A percentile compares a stretch with the other conserved stretches of the same genome.
Conservation (phyloP, 169 alveolate species). For the Plasmodium vivax region DNA sequence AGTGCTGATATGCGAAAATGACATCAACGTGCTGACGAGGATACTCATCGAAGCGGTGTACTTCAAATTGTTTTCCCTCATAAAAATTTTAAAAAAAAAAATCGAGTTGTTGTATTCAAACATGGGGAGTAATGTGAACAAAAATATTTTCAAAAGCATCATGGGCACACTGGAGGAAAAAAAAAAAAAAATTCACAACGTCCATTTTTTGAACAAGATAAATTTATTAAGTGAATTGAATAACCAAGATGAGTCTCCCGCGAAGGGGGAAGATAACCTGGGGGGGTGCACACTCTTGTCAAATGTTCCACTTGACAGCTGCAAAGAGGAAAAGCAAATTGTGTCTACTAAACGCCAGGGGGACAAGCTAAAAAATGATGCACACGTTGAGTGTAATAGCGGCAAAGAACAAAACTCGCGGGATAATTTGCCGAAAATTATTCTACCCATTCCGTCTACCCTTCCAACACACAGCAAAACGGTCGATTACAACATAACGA, state of each 20-base stretch:
- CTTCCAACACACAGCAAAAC: not conserved
- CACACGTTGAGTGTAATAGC: not conserved
- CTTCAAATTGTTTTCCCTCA: conserved; percentile 49
- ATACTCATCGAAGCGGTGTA: conserved; percentile 68
- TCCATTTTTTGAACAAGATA: not conserved
- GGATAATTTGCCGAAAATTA: not conserved
- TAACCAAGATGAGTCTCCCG: not conserved
- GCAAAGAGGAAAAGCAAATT: not conserved
- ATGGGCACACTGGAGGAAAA: conserved; percentile 25
- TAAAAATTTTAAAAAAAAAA: conserved; percentile 47
- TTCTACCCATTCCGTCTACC: not conserved
- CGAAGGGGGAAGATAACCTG: not conserved
- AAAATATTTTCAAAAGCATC: conserved; percentile 38
- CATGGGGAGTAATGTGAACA: conserved; percentile 33
- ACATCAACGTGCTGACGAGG: conserved; percentile 37
- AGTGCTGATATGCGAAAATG: conserved; percentile 62
- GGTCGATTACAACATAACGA: conserved; percentile 22
- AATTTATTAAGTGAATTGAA: conserved; percentile 1
- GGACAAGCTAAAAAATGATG: not conserved
- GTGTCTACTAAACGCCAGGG: not conserved
- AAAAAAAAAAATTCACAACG: conserved; percentile 19
- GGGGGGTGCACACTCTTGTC: not conserved
- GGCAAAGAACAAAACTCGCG: not conserved
- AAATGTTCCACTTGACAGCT: not conserved
- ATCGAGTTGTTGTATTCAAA: conserved; percentile 34